Evolutionary conservation across 768 basidiomycete genomes (phyloP).

Genomic region (Mycena maculata): DNA sequence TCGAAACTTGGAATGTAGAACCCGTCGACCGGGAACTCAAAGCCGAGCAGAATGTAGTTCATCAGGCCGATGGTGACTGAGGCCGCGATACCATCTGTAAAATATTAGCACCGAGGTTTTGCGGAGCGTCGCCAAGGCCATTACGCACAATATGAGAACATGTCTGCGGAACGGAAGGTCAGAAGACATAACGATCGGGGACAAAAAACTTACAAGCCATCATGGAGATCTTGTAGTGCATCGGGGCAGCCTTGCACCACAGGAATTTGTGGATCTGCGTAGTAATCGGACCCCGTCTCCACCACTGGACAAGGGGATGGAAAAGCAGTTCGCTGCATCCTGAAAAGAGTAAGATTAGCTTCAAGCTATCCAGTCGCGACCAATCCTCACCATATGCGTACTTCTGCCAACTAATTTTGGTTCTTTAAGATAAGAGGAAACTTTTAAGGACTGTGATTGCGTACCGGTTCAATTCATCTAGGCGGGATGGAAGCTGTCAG

Average conservation of each 20-base stretch:
- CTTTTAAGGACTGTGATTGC: too few relatives aligned
- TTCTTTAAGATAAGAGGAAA: too few relatives aligned
- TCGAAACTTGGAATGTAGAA: conserved; percentile 86
- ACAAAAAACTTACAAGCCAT: conserved; percentile 62
- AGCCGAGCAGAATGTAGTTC: conserved; percentile 83
- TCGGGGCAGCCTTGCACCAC: conserved; percentile 74
- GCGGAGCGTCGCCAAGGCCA: too few relatives aligned
- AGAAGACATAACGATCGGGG: conserved; percentile 10
- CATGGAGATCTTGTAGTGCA: conserved; percentile 88
- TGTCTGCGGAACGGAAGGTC: conserved; percentile 48
- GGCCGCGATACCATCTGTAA: conserved; percentile 69
- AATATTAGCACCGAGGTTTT: conserved; percentile 13
- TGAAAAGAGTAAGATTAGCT: conserved; percentile 56
- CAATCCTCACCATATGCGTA: conserved; percentile 68
- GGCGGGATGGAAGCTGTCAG: too few relatives aligned
- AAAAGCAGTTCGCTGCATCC: conserved; percentile 74
- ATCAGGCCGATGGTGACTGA: conserved; percentile 73
- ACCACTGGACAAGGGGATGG: conserved; percentile 85
- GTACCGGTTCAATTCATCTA: too few relatives aligned
- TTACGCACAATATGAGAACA: conserved; percentile 65
- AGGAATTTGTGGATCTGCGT: conserved; percentile 79
- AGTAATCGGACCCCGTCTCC: conserved; percentile 80
- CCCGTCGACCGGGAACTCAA: conserved; percentile 76
- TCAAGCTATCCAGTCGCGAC: conserved; percentile 62
- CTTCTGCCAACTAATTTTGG: conserved; percentile 93